Evolutionary conservation across 2,329 filamentous ascomycete species (phyloP).

Genomic region (Cercospora citrullina): DNA sequence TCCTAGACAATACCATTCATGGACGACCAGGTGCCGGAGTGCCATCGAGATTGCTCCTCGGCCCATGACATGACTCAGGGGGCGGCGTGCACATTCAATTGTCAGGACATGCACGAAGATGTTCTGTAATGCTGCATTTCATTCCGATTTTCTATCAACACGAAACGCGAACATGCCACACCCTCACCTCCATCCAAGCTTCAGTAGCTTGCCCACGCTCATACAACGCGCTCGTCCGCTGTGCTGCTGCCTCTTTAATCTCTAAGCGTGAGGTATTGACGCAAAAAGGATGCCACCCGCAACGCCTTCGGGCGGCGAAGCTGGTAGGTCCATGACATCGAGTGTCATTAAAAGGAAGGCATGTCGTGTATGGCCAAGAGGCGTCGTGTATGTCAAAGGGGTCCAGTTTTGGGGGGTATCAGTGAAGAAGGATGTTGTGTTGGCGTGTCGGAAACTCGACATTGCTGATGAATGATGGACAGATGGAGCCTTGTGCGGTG

Average conservation of each 20-base stretch:
- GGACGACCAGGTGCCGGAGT: not conserved
- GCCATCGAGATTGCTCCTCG: conserved; percentile 1
- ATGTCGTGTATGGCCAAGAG: conserved; percentile 23
- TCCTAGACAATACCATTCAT: not conserved
- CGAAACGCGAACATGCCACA: conserved; percentile 17
- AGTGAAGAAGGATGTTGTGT: conserved; percentile 17
- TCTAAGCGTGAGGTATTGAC: not conserved
- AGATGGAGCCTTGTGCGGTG: conserved; percentile 15
- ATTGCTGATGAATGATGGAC: conserved; percentile 7
- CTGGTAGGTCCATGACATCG: conserved; percentile 1
- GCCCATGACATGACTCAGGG: not conserved
- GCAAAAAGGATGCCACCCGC: not conserved
- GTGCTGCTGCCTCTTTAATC: not conserved
- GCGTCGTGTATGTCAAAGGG: conserved; percentile 31
- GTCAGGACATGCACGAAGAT: not conserved
- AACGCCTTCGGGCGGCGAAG: not conserved
- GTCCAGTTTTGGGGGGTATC: conserved; percentile 25
- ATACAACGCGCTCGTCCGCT: not conserved
- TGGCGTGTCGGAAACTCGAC: conserved; percentile 9
- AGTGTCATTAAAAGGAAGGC: conserved; percentile 9
- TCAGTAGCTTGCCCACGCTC: not conserved
- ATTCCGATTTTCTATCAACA: conserved; percentile 19
- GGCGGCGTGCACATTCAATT: not conserved
- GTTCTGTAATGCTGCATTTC: not conserved
- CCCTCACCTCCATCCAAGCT: conserved; percentile 8